These are phyloP conservation scores for Clitopilus passeckerianus DNA, from an alignment of 768 basidiomycete genomes.

Conservation along the genomic window DNA sequence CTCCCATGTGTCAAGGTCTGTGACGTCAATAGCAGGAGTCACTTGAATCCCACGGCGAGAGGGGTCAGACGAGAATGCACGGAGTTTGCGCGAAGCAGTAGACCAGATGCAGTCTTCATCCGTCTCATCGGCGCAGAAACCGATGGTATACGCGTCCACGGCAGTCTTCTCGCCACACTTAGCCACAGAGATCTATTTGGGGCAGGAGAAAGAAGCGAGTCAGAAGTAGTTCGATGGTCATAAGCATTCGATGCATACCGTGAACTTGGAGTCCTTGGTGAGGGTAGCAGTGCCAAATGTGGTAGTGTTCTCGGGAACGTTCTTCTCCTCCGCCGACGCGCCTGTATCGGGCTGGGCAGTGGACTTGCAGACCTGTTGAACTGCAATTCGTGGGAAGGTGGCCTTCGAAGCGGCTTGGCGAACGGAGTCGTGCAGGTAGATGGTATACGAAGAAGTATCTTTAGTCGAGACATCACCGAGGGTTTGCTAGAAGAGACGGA, in stretches of 20 bases:
- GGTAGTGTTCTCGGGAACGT: neutral
- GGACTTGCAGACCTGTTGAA: conserved; percentile 9
- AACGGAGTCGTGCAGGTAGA: conserved; percentile 7
- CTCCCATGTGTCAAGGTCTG: conserved; percentile 13
- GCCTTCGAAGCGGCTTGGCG: neutral
- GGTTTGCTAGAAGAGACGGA: conserved; percentile 7
- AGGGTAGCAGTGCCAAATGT: neutral
- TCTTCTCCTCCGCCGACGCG: neutral
- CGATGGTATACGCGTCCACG: conserved; percentile 10
- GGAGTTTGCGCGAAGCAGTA: conserved; percentile 5
- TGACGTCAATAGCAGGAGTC: conserved; percentile 9
- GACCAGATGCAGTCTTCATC: conserved; percentile 8
- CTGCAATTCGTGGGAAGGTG: conserved; percentile 5
- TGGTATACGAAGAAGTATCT: conserved; percentile 8
- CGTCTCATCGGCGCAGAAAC: conserved; percentile 6
- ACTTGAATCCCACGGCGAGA: conserved; percentile 7
- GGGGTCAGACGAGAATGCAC: conserved; percentile 10
- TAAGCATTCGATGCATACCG: conserved; percentile 5
- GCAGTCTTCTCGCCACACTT: conserved; percentile 4
- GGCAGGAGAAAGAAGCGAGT: neutral
- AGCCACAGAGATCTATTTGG: conserved; percentile 4
- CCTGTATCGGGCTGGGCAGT: neutral
- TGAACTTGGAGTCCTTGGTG: conserved; percentile 5
- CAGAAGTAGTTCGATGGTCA: neutral
- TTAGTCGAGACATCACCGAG: conserved; percentile 8